These are phyloP conservation scores for Irpex sp. DNA, from an alignment of 1,284 basidiomycete species.

Conservation along the genomic window DNA sequence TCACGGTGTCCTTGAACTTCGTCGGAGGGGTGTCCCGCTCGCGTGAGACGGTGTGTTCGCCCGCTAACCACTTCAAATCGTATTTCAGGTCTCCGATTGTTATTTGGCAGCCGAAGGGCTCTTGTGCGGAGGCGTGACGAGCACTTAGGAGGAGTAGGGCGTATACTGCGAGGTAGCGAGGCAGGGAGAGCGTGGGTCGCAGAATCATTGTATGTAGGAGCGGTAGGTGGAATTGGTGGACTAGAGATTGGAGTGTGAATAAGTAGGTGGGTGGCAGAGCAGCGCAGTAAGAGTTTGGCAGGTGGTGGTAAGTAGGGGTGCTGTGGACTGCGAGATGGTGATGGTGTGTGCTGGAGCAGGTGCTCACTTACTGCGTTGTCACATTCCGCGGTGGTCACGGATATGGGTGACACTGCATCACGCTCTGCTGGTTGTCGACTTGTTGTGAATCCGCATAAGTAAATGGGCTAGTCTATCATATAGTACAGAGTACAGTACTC, in stretches of 20 bases:
- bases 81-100: conserved; percentile 42
- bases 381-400: background rate
- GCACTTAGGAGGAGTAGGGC: conserved; percentile 29
- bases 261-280: background rate
- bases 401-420: background rate
- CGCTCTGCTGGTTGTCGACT: background rate
- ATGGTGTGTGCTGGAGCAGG: background rate
- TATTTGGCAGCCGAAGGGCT: conserved; percentile 52
- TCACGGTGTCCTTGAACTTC: conserved; percentile 29
- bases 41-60: conserved; percentile 39
- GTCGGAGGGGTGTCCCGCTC: conserved; percentile 35
- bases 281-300: background rate
- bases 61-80: conserved; percentile 51
- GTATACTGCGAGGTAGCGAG: conserved; percentile 8
- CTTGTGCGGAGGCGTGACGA: conserved; percentile 30
- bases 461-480: no score
- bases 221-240: background rate
- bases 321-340: background rate
- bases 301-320: background rate
- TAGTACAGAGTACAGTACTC: no score
- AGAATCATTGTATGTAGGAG: conserved; percentile 18
- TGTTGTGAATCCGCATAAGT: background rate
- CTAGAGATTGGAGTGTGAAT: background rate
- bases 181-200: conserved; percentile 12
- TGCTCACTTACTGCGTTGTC: background rate